Evolutionary conservation across 768 basidiomycete genomes (phyloP).

Genomic region (Tylopilus rubrobrunneus): DNA sequence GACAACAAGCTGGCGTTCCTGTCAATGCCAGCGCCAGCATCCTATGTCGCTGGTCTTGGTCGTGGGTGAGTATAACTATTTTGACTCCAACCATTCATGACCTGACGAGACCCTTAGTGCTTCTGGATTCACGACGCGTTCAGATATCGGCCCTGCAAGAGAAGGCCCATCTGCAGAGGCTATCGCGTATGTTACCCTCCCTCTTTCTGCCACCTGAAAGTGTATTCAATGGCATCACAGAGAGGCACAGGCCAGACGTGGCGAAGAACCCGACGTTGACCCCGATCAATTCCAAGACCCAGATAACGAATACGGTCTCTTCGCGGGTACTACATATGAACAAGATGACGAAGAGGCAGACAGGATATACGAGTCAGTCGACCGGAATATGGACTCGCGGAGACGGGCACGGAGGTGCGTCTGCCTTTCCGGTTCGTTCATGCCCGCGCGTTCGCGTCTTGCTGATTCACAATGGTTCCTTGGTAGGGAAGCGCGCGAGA

Average conservation of each 20-base stretch:
- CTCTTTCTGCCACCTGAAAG: neutral
- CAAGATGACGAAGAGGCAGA: conserved; percentile 98
- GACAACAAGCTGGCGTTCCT: conserved; percentile 87
- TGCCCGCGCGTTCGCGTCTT: neutral
- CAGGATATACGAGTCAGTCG: conserved; percentile 89
- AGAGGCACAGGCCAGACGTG: conserved; percentile 80
- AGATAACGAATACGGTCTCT: conserved; percentile 94
- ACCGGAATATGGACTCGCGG: conserved; percentile 85
- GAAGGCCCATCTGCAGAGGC: conserved; percentile 92
- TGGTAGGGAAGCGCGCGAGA: conserved; percentile 70
- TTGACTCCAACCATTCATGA: conserved; percentile 1
- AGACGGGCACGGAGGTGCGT: conserved; percentile 75
- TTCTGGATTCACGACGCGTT: conserved; percentile 95
- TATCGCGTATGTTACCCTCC: conserved; percentile 59
- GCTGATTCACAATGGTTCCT: neutral
- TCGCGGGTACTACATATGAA: conserved; percentile 94
- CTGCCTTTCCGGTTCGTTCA: conserved; percentile 38
- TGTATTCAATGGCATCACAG: conserved; percentile 34
- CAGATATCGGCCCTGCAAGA: conserved; percentile 97
- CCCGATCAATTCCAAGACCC: conserved; percentile 95
- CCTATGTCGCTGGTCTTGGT: conserved; percentile 97
- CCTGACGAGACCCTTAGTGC: conserved; percentile 49
- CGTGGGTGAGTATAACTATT: conserved; percentile 63
- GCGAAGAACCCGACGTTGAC: conserved; percentile 85
- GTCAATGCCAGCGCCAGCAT: conserved; percentile 91